Base-by-base conservation (phyloP, 768 basidiomycete species). In the Macrolepiota dolichaula region DNA sequence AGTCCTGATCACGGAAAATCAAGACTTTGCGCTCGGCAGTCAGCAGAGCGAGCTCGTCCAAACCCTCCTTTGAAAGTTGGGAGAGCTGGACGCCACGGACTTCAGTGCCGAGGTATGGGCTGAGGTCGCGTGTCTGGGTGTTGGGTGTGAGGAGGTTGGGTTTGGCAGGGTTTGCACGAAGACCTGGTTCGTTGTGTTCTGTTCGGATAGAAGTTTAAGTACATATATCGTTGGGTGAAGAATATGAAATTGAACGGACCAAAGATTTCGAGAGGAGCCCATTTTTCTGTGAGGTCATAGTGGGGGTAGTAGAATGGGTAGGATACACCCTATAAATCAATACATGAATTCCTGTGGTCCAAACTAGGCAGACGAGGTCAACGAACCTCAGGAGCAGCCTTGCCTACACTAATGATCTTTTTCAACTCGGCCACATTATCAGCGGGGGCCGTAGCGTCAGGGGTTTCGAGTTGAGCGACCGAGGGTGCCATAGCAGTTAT, bases 1-100 rank as follows among this genome's bases (percentile, higher is more conserved):
- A 85, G 69, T 86, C 81, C 64, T 86, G 85, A 70, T 85, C 78
- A 22, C 84, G 78, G 76, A 85, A 84, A 5, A 85, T 52, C 12
- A 86, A 68, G 36, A 85, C 75, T 68, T 83, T 84, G 44, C 82
- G 68, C 70, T 85, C 79, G 0, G 81, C 84, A 37, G 80, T 73
- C 59, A 73, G 77, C 5, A 84, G 73, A 3, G 81, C 82, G 32
- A 84, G 77, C 65, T 83, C 82, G 63, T 84, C 77, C 4, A 85
- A 74, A 0, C 83, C 85, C 53, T 79, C 82, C 46, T 77, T 74
- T 60, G 72, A 72, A 54, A 85, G 77, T 62, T 83, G 71, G 9
- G 83, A 84, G 57, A 86, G 72, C 62, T 85, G 83, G 5, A 85
- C 72, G 1, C 81, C 83, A 13, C 67, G 67, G 61, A 84, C 63